phyloP scores from a whole-genome alignment of 1,284 basidiomycete species.

The Cutaneotrichosporon spelunceum region DNA sequence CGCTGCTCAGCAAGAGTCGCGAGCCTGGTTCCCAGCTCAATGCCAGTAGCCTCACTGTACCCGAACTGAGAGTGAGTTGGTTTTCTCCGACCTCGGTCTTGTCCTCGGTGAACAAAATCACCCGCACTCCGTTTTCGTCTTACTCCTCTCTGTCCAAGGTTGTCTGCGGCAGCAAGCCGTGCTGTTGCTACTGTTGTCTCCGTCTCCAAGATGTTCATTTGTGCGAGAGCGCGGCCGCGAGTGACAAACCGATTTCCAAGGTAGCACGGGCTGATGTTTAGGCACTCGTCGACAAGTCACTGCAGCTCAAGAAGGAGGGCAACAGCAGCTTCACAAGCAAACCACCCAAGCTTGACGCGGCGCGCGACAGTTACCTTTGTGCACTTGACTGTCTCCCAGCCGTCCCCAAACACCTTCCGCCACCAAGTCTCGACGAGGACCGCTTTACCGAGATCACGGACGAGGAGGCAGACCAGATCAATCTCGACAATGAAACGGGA shows the following conservation, averaged over 20 bases:
- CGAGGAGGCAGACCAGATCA: constrained; percentile 41
- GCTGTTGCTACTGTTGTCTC: background rate
- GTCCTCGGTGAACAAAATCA: background rate
- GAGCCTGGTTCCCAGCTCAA: constrained; percentile 2
- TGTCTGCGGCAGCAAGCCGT: too few species aligned
- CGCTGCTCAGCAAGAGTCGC: constrained; percentile 3
- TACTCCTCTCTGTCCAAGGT: too few species aligned
- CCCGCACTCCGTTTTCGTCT: too few species aligned
- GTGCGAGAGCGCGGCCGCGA: background rate
- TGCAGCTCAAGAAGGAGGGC: constrained; percentile 34
- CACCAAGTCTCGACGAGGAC: constrained; percentile 2
- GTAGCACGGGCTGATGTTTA: constrained; percentile 10
- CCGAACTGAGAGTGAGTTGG: constrained; percentile 9
- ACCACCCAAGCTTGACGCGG: constrained; percentile 29
- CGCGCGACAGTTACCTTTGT: constrained; percentile 33
- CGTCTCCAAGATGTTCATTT: background rate
- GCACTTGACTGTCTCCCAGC: constrained; percentile 36
- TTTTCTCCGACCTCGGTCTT: background rate
- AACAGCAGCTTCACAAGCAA: constrained; percentile 39
- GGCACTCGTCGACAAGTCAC: constrained; percentile 32
- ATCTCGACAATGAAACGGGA: constrained; percentile 20
- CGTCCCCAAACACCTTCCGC: constrained; percentile 17
- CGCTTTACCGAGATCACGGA: constrained; percentile 35
- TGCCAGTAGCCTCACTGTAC: background rate
- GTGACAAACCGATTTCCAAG: background rate